These are phyloP conservation scores for Athelia psychrophila DNA, from an alignment of 1,284 basidiomycete species.

Conservation along the genomic window DNA sequence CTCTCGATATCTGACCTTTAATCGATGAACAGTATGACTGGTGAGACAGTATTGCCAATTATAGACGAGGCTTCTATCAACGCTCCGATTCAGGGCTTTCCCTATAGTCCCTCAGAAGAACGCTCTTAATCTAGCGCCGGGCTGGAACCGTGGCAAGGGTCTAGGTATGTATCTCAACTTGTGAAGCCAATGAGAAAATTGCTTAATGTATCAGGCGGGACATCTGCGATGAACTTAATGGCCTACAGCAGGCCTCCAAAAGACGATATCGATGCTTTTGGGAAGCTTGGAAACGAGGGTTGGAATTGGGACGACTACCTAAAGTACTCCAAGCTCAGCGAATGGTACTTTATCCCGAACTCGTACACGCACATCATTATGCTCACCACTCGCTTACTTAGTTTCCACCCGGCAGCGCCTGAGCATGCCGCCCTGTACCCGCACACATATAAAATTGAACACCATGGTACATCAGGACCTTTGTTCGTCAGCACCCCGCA, in stretches of 20 bases:
- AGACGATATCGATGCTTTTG: conserved; percentile 28
- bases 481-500: not conserved
- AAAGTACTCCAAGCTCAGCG: not conserved
- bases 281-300: conserved; percentile 27
- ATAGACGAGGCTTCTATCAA: not conserved
- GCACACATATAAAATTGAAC: not conserved
- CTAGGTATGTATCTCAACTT: not conserved
- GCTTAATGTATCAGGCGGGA: conserved; percentile 17
- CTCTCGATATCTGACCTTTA: not conserved
- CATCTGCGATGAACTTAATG: conserved; percentile 22
- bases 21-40: not conserved
- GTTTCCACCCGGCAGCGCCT: not conserved
- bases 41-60: not conserved
- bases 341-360: too few species aligned
- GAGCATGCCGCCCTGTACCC: not conserved
- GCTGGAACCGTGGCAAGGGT: not conserved
- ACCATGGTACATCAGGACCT: not conserved
- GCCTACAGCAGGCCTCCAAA: conserved; percentile 22
- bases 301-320: not conserved
- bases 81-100: not conserved
- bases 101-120: not conserved
- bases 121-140: not conserved
- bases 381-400: too few species aligned
- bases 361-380: too few species aligned
- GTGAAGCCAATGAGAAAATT: not conserved